Evolutionary conservation across 805 yeast species (phyloP).

Genomic region (Scheffersomyces coipomensis): DNA sequence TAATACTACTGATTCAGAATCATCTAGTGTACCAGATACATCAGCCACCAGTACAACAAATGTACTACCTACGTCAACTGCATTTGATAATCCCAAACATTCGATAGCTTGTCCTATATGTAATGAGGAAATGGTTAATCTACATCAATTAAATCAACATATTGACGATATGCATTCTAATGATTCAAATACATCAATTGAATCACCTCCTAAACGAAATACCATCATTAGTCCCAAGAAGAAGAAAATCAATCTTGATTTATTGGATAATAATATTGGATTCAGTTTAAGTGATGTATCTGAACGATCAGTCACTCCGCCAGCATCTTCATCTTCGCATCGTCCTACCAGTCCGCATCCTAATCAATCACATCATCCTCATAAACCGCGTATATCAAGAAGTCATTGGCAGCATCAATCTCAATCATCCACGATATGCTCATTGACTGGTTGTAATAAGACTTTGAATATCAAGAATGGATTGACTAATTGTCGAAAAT

Average conservation of each 20-base stretch:
- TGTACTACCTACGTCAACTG: not conserved
- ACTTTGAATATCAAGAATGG: conserved; percentile 52
- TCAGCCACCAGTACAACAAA: not conserved
- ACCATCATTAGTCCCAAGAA: conserved; percentile 22
- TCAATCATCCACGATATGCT: conserved; percentile 39
- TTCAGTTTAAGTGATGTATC: conserved; percentile 28
- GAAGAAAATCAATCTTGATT: conserved; percentile 45
- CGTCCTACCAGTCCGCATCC: not conserved
- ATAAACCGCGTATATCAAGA: conserved; percentile 31
- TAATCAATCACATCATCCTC: not conserved
- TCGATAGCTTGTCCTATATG: conserved; percentile 66
- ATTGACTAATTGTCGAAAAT: conserved; percentile 67
- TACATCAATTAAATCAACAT: conserved; percentile 62
- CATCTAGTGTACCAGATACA: not conserved
- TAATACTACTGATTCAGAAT: not conserved
- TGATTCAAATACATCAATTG: conserved; percentile 30
- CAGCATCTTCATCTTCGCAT: not conserved
- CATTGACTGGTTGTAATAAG: conserved; percentile 38
- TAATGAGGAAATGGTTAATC: conserved; percentile 51
- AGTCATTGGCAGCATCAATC: conserved; percentile 59
- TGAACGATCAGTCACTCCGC: not conserved
- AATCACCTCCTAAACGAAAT: no score
- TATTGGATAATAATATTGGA: conserved; percentile 44
- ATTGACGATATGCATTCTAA: conserved; percentile 63
- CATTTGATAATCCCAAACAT: not conserved